These are phyloP conservation scores for Choanephora cucurbitarum DNA, from an alignment of 371 early-diverging fungal species.

Conservation along the genomic window DNA sequence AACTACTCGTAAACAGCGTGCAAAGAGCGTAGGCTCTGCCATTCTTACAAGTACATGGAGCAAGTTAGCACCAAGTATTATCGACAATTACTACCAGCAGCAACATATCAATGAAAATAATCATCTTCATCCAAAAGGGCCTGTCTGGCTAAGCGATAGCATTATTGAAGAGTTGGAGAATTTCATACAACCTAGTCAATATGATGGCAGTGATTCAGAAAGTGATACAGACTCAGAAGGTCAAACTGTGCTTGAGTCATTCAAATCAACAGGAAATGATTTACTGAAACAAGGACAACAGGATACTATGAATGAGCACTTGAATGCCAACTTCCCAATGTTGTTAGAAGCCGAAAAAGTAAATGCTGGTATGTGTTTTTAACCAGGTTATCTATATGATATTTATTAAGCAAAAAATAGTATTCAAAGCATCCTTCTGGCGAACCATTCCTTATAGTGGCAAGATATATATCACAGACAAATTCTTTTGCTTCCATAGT, in stretches of 20 bases:
- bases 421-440: conserved; percentile 41
- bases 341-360: conserved; percentile 54
- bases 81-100: conserved; percentile 3
- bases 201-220: background rate
- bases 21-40: conserved; percentile 9
- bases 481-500: conserved; percentile 67
- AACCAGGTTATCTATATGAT: no score
- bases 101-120: conserved; percentile 19
- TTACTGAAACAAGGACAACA: conserved; percentile 19
- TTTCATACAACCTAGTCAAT: background rate
- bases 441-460: conserved; percentile 60
- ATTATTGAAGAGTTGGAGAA: conserved; percentile 2
- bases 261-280: background rate
- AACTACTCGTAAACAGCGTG: conserved; percentile 1
- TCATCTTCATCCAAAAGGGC: conserved; percentile 12
- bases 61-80: conserved; percentile 5
- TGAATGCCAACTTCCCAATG: conserved; percentile 56
- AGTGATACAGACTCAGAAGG: background rate
- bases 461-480: conserved; percentile 60
- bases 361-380: conserved; percentile 46
- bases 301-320: conserved; percentile 29
- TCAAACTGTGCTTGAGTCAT: background rate
- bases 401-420: conserved; percentile 9
- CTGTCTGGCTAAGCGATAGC: conserved; percentile 6
- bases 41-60: conserved; percentile 2